Evolutionary conservation across 345 rosid species (phyloP).

Genomic region (Citropsis articulata): DNA sequence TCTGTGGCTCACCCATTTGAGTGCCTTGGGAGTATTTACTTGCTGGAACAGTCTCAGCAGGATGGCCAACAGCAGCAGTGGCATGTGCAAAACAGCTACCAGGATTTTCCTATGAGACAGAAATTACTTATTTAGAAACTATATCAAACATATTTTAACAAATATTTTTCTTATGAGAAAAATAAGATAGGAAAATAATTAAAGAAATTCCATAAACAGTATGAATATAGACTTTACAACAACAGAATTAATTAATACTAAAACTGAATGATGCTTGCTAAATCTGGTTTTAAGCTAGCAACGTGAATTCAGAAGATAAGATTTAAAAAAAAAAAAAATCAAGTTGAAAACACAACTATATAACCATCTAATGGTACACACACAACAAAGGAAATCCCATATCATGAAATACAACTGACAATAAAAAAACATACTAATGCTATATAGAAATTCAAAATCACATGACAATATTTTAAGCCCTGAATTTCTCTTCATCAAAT

Average conservation of each 20-base stretch:
- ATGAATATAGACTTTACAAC: constrained; percentile 1
- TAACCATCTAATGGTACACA: not conserved
- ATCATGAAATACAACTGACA: not conserved
- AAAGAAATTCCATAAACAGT: not conserved
- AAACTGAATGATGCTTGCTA: not conserved
- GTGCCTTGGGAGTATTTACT: constrained; percentile 29
- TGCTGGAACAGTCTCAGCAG: constrained; percentile 14
- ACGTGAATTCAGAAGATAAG: not conserved
- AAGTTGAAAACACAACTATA: not conserved
- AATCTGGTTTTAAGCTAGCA: not conserved
- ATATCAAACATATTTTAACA: not conserved
- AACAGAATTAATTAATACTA: not conserved
- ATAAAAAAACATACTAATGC: not conserved
- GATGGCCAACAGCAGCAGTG: constrained; percentile 30
- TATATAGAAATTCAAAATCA: not conserved
- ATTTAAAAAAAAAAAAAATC: not conserved
- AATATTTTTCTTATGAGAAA: not conserved
- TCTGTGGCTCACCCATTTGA: constrained; percentile 40
- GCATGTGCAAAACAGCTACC: constrained; percentile 25
- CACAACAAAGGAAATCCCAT: not conserved
- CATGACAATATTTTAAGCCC: not conserved
- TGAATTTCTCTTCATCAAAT: not conserved
- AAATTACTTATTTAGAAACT: not conserved
- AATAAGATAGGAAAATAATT: not conserved
- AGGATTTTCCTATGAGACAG: constrained; percentile 33